Evolutionary conservation across 192 early-diverging fungal species (phyloP).

Genomic region (Coemansia sp.): DNA sequence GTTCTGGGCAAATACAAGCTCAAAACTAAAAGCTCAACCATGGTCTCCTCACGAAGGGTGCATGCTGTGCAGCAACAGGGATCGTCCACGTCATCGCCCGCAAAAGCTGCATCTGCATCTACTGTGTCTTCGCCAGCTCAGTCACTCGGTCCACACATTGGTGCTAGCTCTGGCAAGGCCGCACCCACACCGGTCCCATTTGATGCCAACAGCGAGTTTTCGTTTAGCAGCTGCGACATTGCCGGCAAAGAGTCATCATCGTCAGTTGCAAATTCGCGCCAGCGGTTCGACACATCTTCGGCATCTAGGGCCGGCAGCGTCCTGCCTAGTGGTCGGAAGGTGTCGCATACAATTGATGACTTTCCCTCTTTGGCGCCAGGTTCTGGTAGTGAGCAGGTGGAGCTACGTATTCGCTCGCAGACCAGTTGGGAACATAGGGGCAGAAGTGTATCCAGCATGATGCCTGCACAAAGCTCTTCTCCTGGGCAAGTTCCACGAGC

Average conservation of each 20-base stretch:
- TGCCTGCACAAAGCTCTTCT: conserved; percentile 18
- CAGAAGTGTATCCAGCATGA: conserved; percentile 7
- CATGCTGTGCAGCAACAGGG: conserved; percentile 22
- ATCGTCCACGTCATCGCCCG: background rate
- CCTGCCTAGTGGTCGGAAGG: background rate
- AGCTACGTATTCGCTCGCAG: conserved; percentile 20
- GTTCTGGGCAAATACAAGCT: conserved; percentile 53
- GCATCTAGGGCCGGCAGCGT: background rate
- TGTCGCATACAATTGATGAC: conserved; percentile 40
- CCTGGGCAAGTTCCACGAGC: background rate
- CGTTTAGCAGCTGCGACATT: background rate
- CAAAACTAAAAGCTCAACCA: conserved; percentile 40
- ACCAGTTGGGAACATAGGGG: conserved; percentile 26
- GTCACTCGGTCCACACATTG: background rate
- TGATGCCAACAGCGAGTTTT: conserved; percentile 6
- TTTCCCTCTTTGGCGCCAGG: conserved; percentile 31
- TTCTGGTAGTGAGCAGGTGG: conserved; percentile 15
- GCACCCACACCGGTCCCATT: conserved; percentile 5
- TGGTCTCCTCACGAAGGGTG: conserved; percentile 34
- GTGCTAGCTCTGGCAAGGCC: conserved; percentile 5
- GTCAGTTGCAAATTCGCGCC: background rate
- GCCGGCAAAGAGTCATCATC: conserved; percentile 4
- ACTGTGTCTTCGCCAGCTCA: conserved; percentile 26
- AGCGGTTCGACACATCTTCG: background rate
- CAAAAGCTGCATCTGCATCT: conserved; percentile 26